Percentiles rank a stretch among this genome's conserved stretches.
phyloP scores from a whole-genome alignment of 495 filamentous ascomycete species.

The Neurospora terricola region DNA sequence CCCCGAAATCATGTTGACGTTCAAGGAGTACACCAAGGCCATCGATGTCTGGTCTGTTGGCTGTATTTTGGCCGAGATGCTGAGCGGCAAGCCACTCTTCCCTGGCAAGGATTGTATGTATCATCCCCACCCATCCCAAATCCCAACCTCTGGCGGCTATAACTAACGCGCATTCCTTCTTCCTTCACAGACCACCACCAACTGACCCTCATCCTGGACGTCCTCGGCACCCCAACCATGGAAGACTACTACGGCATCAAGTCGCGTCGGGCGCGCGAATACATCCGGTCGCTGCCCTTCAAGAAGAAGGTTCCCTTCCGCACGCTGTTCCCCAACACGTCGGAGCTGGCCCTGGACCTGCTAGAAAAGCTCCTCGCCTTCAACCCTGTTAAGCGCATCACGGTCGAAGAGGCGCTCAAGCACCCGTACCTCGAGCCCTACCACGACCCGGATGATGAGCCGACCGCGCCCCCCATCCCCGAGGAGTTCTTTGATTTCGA shows the following conservation, averaged over 20 bases:
- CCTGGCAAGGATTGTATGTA: constrained; percentile 95
- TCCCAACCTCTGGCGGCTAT: neutral
- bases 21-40: constrained; percentile 99
- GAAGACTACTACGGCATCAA: constrained; percentile 99
- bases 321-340: constrained; percentile 94
- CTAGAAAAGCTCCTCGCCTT: constrained; percentile 94
- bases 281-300: constrained; percentile 98
- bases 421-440: constrained; percentile 98
- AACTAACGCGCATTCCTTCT: neutral
- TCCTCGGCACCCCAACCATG: constrained; percentile 98
- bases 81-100: constrained; percentile 97
- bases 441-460: constrained; percentile 98
- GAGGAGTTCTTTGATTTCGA: constrained; percentile 99
- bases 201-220: constrained; percentile 93
- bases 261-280: constrained; percentile 92
- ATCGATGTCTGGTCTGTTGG: constrained; percentile 99
- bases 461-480: constrained; percentile 89
- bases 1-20: constrained; percentile 99
- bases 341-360: constrained; percentile 84
- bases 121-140: neutral
- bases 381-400: constrained; percentile 97
- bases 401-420: constrained; percentile 91
- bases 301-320: constrained; percentile 99
- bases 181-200: constrained; percentile 79
- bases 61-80: constrained; percentile 99